Conservation (phyloP, 352 stramenopile genomes). For the Globisporangium carolinianum region DNA sequence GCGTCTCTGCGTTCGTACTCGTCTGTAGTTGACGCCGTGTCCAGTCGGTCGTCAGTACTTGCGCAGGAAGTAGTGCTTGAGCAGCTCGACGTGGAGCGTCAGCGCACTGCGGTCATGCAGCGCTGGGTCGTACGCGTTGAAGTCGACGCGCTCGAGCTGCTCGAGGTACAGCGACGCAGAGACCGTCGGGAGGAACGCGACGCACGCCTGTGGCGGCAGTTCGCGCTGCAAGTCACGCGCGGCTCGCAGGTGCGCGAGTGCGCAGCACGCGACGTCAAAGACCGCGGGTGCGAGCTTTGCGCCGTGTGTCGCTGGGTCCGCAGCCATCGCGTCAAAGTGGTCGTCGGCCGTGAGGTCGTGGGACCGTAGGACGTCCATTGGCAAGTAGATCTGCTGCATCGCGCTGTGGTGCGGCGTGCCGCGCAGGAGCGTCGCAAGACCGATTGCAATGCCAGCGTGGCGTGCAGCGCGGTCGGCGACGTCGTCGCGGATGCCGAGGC, state of each 20-base stretch:
- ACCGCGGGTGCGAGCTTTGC: slow-evolving; percentile 74
- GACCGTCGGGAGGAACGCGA: slow-evolving; percentile 67
- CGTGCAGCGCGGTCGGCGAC: slow-evolving; percentile 68
- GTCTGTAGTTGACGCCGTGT: no score
- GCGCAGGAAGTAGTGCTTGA: slow-evolving; percentile 72
- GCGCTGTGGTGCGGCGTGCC: slow-evolving; percentile 62
- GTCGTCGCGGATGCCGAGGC: slow-evolving; percentile 67
- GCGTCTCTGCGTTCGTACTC: no score
- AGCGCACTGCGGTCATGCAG: slow-evolving; percentile 46
- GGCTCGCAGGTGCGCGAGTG: slow-evolving; percentile 75
- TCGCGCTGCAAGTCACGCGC: slow-evolving; percentile 50
- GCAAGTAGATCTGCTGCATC: slow-evolving; percentile 73
- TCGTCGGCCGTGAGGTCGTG: slow-evolving; percentile 49
- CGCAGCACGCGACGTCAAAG: slow-evolving; percentile 83
- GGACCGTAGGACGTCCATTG: slow-evolving; percentile 74
- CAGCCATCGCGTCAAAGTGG: slow-evolving; percentile 35
- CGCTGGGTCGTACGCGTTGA: slow-evolving; percentile 54
- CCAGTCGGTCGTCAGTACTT: slow-evolving; percentile 41
- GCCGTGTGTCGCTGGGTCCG: slow-evolving; percentile 45
- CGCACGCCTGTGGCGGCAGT: slow-evolving; percentile 40
- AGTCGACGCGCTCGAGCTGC: slow-evolving; percentile 57
- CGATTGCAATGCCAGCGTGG: slow-evolving; percentile 82
- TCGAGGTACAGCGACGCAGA: slow-evolving; percentile 48
- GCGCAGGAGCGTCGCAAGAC: slow-evolving; percentile 78
- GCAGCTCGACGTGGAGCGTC: slow-evolving; percentile 18